These are phyloP conservation scores for Tulasnella sp. DNA, from an alignment of 768 basidiomycete species.

Conservation along the genomic window DNA sequence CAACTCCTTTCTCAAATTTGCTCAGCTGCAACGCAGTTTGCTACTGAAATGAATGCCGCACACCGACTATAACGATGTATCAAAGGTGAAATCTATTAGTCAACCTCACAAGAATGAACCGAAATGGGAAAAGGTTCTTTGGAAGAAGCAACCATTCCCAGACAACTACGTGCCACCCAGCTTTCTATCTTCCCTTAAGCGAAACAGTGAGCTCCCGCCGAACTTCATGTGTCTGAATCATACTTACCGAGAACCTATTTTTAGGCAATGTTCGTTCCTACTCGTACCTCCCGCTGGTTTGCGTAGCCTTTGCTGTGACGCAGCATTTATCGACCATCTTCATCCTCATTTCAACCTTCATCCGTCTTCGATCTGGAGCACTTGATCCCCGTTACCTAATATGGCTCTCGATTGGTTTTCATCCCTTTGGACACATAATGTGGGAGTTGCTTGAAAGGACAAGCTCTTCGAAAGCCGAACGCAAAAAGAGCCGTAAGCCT, in stretches of 20 bases:
- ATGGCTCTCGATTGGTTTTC: constrained; percentile 47
- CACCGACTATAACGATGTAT: too few relatives aligned
- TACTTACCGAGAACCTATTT: not conserved
- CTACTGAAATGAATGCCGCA: too few relatives aligned
- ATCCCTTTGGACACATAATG: constrained; percentile 43
- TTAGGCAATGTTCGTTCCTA: constrained; percentile 72
- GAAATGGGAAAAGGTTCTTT: constrained; percentile 61
- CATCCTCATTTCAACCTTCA: constrained; percentile 70
- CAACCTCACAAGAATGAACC: constrained; percentile 2
- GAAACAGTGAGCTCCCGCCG: constrained; percentile 47
- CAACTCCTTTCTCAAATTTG: too few relatives aligned
- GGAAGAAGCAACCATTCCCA: constrained; percentile 59
- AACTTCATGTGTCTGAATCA: not conserved
- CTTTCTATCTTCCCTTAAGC: constrained; percentile 66
- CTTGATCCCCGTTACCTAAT: constrained; percentile 61
- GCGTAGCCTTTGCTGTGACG: constrained; percentile 59
- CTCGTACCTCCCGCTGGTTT: constrained; percentile 58
- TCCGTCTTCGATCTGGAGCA: constrained; percentile 33
- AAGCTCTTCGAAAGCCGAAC: not conserved
- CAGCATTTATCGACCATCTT: constrained; percentile 75
- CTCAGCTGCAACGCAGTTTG: too few relatives aligned
- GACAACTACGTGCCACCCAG: constrained; percentile 76
- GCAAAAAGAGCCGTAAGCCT: constrained; percentile 7
- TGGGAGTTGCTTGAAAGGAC: constrained; percentile 40
- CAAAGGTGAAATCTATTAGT: too few relatives aligned